These are phyloP conservation scores for Amylocystis lapponica DNA, from an alignment of 768 basidiomycete species.

Conservation along the genomic window DNA sequence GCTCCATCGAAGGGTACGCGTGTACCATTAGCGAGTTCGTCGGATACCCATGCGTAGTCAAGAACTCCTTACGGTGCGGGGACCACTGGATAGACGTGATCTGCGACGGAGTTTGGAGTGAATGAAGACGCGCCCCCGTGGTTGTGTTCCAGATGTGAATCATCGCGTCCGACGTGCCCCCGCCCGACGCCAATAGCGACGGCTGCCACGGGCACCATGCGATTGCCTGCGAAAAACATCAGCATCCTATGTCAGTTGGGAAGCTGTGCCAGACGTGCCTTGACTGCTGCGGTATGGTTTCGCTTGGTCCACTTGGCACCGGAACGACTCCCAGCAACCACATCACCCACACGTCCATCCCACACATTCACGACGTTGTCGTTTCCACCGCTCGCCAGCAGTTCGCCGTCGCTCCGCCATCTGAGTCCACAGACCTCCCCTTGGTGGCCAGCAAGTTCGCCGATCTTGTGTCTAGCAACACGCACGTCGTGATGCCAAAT, in stretches of 20 bases:
- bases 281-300: conserved; percentile 47
- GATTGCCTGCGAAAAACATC: conserved; percentile 70
- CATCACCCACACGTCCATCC: conserved; percentile 62
- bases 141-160: conserved; percentile 89
- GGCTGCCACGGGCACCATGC: conserved; percentile 99
- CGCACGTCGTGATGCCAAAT: conserved; percentile 98
- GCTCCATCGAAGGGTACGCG: conserved; percentile 78
- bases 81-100: conserved; percentile 90
- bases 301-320: conserved; percentile 47
- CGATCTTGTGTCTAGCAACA: conserved; percentile 73
- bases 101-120: conserved; percentile 82
- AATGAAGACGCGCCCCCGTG: conserved; percentile 87
- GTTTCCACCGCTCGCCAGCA: conserved; percentile 92
- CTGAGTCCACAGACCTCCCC: conserved; percentile 92
- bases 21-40: conserved; percentile 80
- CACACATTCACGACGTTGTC: conserved; percentile 98
- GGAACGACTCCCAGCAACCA: conserved; percentile 16
- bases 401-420: conserved; percentile 84
- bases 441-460: conserved; percentile 83
- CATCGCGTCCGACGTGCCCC: conserved; percentile 90
- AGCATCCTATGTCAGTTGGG: not conserved
- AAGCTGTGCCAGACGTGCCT: conserved; percentile 12
- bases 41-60: conserved; percentile 94
- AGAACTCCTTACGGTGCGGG: conserved; percentile 80
- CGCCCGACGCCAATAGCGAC: conserved; percentile 85